Conservation (phyloP, 2,329 filamentous ascomycete genomes). For the Ustulina deusta region DNA sequence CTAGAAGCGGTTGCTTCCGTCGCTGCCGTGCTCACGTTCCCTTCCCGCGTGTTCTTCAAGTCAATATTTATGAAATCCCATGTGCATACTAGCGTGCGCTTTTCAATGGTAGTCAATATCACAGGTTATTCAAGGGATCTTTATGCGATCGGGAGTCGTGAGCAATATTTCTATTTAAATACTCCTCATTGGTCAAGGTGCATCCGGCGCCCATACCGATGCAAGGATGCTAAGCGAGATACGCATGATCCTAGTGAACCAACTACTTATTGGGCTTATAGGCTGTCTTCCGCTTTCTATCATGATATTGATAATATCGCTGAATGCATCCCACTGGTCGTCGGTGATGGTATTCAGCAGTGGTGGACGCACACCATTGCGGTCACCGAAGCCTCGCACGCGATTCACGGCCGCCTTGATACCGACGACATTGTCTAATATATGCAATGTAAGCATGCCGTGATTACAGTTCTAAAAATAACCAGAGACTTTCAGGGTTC, state of each 20-base stretch:
- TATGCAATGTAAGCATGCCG: conserved; percentile 27
- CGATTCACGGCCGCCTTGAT: conserved; percentile 39
- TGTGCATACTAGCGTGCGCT: conserved; percentile 26
- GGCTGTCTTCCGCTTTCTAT: conserved; percentile 38
- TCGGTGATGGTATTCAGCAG: conserved; percentile 38
- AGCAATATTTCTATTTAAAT: conserved; percentile 31
- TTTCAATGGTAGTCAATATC: conserved; percentile 29
- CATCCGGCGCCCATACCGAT: conserved; percentile 32
- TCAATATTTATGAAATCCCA: conserved; percentile 27
- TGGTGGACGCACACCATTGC: conserved; percentile 36
- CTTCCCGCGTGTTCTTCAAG: conserved; percentile 12
- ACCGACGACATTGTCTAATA: conserved; percentile 36
- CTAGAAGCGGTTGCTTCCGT: conserved; percentile 13
- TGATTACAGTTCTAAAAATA: not conserved
- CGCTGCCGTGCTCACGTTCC: not conserved
- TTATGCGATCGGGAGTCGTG: conserved; percentile 30
- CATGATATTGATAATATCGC: conserved; percentile 37
- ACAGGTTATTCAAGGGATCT: conserved; percentile 32
- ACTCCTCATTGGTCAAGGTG: conserved; percentile 35
- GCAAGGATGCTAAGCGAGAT: conserved; percentile 37
- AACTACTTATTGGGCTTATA: conserved; percentile 35
- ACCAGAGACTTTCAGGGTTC: not conserved
- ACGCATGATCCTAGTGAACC: conserved; percentile 29
- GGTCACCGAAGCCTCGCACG: conserved; percentile 38
- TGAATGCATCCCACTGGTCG: conserved; percentile 34